These are phyloP conservation scores for Mycena metata DNA, from an alignment of 768 basidiomycete genomes.

Conservation along the genomic window DNA sequence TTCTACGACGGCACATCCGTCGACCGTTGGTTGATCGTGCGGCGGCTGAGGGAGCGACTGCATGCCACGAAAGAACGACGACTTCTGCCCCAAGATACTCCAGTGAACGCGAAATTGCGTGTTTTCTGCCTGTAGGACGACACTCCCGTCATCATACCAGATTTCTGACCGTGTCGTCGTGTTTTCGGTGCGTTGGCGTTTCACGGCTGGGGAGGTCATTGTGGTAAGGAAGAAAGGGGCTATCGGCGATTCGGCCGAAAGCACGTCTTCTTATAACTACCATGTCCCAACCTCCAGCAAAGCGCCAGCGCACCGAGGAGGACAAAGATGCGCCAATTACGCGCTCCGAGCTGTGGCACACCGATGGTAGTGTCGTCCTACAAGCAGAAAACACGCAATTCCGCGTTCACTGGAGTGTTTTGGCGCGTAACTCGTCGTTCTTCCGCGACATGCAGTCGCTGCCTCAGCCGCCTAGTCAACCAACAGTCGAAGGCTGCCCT, in stretches of 20 bases:
- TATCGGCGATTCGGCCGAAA: too few species aligned
- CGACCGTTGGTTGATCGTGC: background rate
- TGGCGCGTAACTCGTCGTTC: constrained; percentile 19
- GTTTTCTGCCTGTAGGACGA: background rate
- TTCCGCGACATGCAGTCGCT: constrained; percentile 21
- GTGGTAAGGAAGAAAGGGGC: too few species aligned
- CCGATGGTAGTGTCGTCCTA: background rate
- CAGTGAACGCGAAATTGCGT: constrained; percentile 8
- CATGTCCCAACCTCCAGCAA: too few species aligned
- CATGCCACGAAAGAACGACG: constrained; percentile 21
- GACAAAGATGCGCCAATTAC: too few species aligned
- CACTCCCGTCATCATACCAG: background rate
- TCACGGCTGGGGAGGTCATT: too few species aligned
- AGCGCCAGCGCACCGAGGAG: too few species aligned
- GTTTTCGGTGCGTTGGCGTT: background rate
- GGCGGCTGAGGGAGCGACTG: constrained; percentile 19
- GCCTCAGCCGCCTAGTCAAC: constrained; percentile 10
- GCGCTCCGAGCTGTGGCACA: background rate
- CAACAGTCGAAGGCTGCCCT: constrained; percentile 20
- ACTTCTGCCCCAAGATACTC: constrained; percentile 4
- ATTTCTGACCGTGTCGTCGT: background rate
- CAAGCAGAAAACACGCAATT: constrained; percentile 14
- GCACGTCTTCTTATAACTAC: too few species aligned
- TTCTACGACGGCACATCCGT: constrained; percentile 23
- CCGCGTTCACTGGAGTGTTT: constrained; percentile 28